A percentile compares a stretch with the other conserved stretches of the same genome.
phyloP scores from a whole-genome alignment of 2,329 filamentous ascomycete genomes.

The Monosporascus sp. region DNA sequence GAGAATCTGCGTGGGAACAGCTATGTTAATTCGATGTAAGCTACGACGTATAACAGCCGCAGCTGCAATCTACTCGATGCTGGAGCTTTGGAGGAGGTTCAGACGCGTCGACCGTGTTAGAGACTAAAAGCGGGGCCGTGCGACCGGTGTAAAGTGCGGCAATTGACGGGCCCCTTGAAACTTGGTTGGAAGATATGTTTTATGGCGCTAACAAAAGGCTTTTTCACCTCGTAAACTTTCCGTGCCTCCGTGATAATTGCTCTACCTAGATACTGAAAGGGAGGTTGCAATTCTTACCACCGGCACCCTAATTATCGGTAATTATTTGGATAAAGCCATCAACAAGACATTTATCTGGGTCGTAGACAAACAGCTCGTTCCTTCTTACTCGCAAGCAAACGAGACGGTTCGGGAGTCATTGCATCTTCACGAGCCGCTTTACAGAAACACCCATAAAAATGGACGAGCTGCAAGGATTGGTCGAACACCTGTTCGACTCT shows the following conservation, averaged over 20 bases:
- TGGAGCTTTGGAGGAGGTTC: not conserved
- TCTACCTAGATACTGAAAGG: too few relatives aligned
- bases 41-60: not conserved
- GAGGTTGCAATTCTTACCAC: too few relatives aligned
- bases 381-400: too few relatives aligned
- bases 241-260: too few relatives aligned
- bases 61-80: too few relatives aligned
- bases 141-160: not conserved
- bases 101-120: not conserved
- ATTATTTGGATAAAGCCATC: too few relatives aligned
- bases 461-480: constrained; percentile 26
- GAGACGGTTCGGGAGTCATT: too few relatives aligned
- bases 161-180: not conserved
- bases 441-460: constrained; percentile 11
- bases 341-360: too few relatives aligned
- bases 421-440: too few relatives aligned
- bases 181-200: not conserved
- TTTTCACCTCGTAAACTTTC: too few relatives aligned
- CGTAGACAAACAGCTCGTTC: too few relatives aligned
- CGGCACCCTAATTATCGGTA: too few relatives aligned
- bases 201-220: not conserved
- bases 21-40: not conserved
- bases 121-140: not conserved
- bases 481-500: constrained; percentile 24
- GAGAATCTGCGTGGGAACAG: not conserved